phyloP scores from a whole-genome alignment of 257 asterid species.

The Solanum pinnatisectum region DNA sequence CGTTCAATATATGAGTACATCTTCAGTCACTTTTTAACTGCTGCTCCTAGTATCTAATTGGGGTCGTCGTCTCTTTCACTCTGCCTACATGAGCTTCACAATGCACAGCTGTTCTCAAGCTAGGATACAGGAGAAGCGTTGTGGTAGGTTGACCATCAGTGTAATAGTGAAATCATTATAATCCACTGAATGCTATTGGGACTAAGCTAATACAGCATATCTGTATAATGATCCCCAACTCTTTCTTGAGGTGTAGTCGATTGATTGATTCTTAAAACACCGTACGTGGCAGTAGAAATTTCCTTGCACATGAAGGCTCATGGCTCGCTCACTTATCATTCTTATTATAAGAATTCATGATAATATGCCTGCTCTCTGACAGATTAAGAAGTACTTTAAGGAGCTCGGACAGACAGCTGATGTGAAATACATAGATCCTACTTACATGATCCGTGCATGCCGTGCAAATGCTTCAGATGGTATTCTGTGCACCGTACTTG shows the following conservation, averaged over 20 bases:
- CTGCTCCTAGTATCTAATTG: not conserved
- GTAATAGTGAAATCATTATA: not conserved
- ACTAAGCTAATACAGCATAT: not conserved
- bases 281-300: not conserved
- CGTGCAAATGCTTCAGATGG: constrained; percentile 98
- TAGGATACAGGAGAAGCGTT: not conserved
- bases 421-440: constrained; percentile 91
- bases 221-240: not conserved
- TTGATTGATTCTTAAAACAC: not conserved
- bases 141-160: not conserved
- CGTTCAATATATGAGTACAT: not conserved
- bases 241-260: not conserved
- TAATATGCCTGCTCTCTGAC: constrained; percentile 6
- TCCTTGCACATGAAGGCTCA: not conserved
- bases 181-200: not conserved
- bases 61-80: not conserved
- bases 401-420: constrained; percentile 70
- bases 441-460: constrained; percentile 98
- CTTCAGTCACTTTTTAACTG: not conserved
- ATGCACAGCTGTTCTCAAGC: not conserved
- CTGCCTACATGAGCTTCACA: not conserved
- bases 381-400: constrained; percentile 75
- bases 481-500: constrained; percentile 90
- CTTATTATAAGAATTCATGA: constrained; percentile 3
- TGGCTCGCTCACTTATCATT: not conserved